Percentiles rank a stretch among this genome's conserved stretches.
phyloP scores from a whole-genome alignment of 176 grass and related monocot genomes.

The Hsuehochloa calcarea region DNA sequence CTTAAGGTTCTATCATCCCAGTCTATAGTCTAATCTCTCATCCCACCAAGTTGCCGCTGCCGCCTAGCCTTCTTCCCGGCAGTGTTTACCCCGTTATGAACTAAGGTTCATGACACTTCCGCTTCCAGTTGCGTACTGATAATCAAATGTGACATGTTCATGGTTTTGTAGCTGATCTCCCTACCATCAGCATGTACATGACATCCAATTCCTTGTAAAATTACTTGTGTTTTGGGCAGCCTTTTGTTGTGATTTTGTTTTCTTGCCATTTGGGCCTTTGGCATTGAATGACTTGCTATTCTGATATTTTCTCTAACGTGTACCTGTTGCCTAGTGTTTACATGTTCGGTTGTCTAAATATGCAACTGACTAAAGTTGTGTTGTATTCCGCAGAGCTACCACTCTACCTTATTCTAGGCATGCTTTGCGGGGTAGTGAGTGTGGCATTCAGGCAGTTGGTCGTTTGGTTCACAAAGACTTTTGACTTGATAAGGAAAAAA shows the following conservation, averaged over 20 bases:
- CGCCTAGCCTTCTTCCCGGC: too few relatives aligned
- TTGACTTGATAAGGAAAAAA: constrained; percentile 79
- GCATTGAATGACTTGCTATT: background rate
- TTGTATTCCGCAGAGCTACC: constrained; percentile 73
- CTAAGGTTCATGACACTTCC: too few relatives aligned
- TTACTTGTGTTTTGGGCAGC: background rate
- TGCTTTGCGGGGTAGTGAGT: constrained; percentile 91
- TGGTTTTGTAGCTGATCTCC: constrained; percentile 2
- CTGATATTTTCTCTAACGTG: background rate
- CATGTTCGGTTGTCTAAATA: constrained; percentile 8
- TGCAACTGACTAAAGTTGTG: constrained; percentile 36
- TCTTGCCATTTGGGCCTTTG: background rate
- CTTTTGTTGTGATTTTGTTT: background rate
- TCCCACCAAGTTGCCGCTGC: too few relatives aligned
- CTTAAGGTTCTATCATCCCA: too few relatives aligned
- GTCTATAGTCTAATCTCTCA: too few relatives aligned
- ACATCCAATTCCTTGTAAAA: constrained; percentile 17
- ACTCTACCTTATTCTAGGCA: constrained; percentile 94
- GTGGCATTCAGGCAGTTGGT: constrained; percentile 83
- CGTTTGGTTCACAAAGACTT: constrained; percentile 90
- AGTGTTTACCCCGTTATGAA: too few relatives aligned
- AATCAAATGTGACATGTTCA: background rate
- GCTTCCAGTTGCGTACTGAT: background rate
- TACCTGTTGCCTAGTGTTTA: background rate
- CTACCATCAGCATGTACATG: background rate